Evolutionary conservation across 495 filamentous ascomycete genomes (phyloP), one percentile per base, ranked within the genome.

Genomic region (Letharia lupina): DNA sequence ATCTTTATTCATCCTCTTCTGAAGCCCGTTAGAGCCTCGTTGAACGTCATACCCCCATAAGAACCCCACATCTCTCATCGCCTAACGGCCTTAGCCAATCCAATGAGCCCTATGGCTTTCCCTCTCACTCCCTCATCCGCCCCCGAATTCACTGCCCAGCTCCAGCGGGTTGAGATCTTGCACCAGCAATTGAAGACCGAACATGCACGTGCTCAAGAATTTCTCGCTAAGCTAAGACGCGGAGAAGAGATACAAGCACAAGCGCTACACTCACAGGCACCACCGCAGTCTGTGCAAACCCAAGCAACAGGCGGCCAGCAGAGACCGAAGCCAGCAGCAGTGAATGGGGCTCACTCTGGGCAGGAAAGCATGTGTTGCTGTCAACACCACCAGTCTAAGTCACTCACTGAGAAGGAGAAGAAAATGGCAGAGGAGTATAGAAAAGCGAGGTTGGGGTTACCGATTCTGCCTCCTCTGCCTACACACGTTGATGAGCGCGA

Each of bases 401-500:
- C 68, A 23, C 60, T 66, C 54, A 70, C 60, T 4, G 61, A 62
- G 23, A 64, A 57, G 23, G 61, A 61, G 40, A 54, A 28, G 31
- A 47, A 45, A 45, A 40, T 47, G 54, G 48, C 65, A 28, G 67
- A 58, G n/a, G 62, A 68, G 48, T 63, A 65, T 9, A 33, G 61
- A 15, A 70, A 64, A 60, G 41, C 56, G 23, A 67, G 58, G 20
- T 28, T 48, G 8, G 31, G 37, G 16, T 12, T n/a, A n/a, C 33
- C 64, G 37, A 35, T 31, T 57, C 16, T 40, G 7, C 61, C 61
- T 48, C 37, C 68, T 35, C 65, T 67, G 35, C 65, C 60, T 18
- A 65, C 66, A 16, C 56, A 60, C 23, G 70, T 62, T 2, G 79
- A 84, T 60, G 84, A 87, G 67, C 75, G 78, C 20, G 77, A 75